phyloP scores from a whole-genome alignment of 208 protist species.

The Strigomonas culicis region DNA sequence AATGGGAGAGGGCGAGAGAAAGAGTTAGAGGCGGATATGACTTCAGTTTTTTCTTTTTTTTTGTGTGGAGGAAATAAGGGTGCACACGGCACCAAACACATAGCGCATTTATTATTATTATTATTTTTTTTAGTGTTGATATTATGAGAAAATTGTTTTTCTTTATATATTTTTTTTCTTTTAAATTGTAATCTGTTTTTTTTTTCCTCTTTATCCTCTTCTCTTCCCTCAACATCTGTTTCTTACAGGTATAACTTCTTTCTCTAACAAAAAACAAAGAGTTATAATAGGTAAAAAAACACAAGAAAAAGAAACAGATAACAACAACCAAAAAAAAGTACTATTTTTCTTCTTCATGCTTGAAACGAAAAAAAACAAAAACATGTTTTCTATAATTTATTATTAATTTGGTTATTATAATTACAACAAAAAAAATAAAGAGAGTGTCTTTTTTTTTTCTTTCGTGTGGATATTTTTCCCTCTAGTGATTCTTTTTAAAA shows the following conservation, averaged over 20 bases:
- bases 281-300: neutral
- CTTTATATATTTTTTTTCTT: slow-evolving; percentile 9
- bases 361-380: too few relatives aligned
- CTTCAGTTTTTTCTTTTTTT: slow-evolving; percentile 10
- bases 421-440: slow-evolving; percentile 1
- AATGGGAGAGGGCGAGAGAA: neutral
- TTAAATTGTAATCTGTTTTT: neutral
- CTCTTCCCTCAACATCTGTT: neutral
- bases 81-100: too few relatives aligned
- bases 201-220: slow-evolving; percentile 9
- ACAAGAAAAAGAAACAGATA: neutral
- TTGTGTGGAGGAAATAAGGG: neutral
- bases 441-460: neutral
- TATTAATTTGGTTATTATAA: slow-evolving; percentile 1
- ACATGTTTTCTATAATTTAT: neutral
- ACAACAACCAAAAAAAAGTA: neutral
- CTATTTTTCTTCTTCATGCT: too few relatives aligned
- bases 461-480: neutral
- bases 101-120: slow-evolving; percentile 6
- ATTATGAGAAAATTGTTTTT: slow-evolving; percentile 1
- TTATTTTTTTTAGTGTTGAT: slow-evolving; percentile 8
- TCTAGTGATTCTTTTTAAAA: slow-evolving; percentile 5
- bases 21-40: slow-evolving; percentile 1
- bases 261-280: neutral
- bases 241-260: slow-evolving; percentile 2